Base-by-base conservation (phyloP, 1,284 basidiomycete genomes). In the Trichosporon asahii region DNA sequence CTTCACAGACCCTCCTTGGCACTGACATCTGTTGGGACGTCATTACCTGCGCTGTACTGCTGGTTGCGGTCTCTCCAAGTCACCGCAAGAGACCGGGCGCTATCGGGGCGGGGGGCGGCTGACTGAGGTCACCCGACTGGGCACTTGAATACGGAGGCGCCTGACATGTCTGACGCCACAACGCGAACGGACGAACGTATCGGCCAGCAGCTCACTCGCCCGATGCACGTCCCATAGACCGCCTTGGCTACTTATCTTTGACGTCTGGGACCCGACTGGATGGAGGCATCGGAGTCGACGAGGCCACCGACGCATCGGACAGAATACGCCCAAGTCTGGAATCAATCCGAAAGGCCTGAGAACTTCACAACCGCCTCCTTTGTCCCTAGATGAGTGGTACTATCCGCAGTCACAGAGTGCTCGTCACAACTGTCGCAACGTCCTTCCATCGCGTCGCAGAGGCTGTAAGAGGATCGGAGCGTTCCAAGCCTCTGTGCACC, bases 281-380 rank as follows among this genome's bases (percentile, higher is more conserved):
- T 6, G 57, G 27, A 31, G 29, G 29, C 27, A 31, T 31, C 57
- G 25, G 25, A 21, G 25, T 15, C 25, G 27, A 31, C 25, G 57
- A 33, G 29, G 27, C 57, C 57, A 9, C 29, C 33, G 27, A 11
- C 57, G 57, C 57, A 31, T 61, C 57, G 57, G 57, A 61, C 57
- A 61, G 57, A n/a, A 33, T 21, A n/a, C 18, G 27, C 12, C 27
- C 27, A 31, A 57, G 57, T 9, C 27, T 61, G 57, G 57, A 31
- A 61, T 61, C 57, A 31, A 8, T 61, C 27, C 18, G 18, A 31
- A 31, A 18, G 57, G 27, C 29, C 57, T 31, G 57, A 61, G 57
- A n/a, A 61, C 27, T 61, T 31, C 57, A 61, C 57, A 61, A 31
- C 57, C 18, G 57, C 57, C 57, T 61, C 57, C 57, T 61, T n/a